Base-by-base conservation (phyloP, 805 yeast genomes). In the Ogataea saltuana region DNA sequence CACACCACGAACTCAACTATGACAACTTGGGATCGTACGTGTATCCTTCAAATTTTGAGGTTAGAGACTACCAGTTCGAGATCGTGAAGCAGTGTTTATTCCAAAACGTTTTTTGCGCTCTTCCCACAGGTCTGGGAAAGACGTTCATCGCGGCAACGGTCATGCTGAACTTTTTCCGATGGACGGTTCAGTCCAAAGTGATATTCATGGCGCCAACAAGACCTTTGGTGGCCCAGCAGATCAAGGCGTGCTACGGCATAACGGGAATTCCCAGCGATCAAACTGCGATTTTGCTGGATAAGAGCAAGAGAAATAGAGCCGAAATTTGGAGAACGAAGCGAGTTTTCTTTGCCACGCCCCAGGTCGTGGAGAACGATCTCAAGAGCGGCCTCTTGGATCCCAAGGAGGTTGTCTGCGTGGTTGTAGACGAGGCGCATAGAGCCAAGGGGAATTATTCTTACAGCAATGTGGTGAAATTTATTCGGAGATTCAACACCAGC, bases 41-140 rank as follows among this genome's bases (percentile, higher is more conserved):
- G 0, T 93, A 95, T 60, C 99, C 99, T 0, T 80, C 88, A 1
- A 91, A 93, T 56, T 78, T 78, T 50, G 85, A 86, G 47, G 71
- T 84, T 0, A 77, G 99, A 59, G 96, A 88, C 47, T 93, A 95
- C 60, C 99, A 93, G 65, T 81, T 73, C 58, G 82, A 83, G 51
- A 89, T 93, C 42, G 88, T 89, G 3, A 69, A 72, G 34, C 76
- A 79, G 44, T 83, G 97, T 0, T 68, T 93, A 27, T 80, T 76
- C 55, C 72, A 81, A 48, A 93, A 93, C 58, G 61, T 84, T 3
- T 68, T 93, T 18, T 91, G 95, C 59, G 95, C 97, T 0, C 76
- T 93, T 12, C 99, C 99, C 1, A 93, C 99, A 0, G 99, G 99
- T 52, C 71, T 90, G 61, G 99, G 99, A 29, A 93, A 93, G 66